Conservation (phyloP, 495 filamentous ascomycete species). For the Penicillium subrubescens region DNA sequence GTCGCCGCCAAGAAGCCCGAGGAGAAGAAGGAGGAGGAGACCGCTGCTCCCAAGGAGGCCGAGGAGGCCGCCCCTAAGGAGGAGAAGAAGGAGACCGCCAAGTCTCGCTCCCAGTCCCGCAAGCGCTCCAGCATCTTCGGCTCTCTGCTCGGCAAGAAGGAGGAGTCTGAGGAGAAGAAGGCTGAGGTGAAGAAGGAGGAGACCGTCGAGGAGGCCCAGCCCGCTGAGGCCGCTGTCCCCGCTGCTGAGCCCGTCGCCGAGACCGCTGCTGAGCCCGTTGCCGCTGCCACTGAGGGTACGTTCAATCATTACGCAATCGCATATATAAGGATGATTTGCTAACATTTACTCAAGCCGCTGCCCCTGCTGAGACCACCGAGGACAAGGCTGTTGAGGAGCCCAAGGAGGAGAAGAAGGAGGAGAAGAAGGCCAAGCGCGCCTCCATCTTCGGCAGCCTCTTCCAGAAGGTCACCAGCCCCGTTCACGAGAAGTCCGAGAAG, state of each 20-base stretch:
- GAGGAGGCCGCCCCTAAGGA: constrained; percentile 46
- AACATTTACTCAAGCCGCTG: constrained; percentile 18
- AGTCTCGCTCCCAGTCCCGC: constrained; percentile 79
- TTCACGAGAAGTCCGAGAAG: constrained; percentile 54
- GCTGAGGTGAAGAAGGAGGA: constrained; percentile 48
- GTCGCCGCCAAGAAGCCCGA: constrained; percentile 48
- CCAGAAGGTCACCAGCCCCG: constrained; percentile 56
- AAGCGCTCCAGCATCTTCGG: constrained; percentile 88
- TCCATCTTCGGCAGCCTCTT: constrained; percentile 58
- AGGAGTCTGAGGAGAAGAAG: constrained; percentile 57
- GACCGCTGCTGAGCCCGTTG: constrained; percentile 28
- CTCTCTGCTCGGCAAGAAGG: constrained; percentile 71
- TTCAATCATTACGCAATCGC: background rate
- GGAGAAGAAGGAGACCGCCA: constrained; percentile 51
- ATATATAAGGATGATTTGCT: background rate
- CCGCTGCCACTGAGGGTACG: constrained; percentile 34
- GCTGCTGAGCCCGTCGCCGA: constrained; percentile 18
- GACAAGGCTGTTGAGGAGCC: constrained; percentile 27
- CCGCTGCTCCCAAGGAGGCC: constrained; percentile 34
- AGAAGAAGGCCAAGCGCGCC: constrained; percentile 52
- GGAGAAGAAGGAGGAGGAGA: constrained; percentile 43
- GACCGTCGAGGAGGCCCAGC: constrained; percentile 41
- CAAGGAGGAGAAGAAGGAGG: constrained; percentile 38
- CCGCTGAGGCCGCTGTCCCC: constrained; percentile 32
- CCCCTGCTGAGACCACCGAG: constrained; percentile 29